phyloP scores from a whole-genome alignment of 148 eudicot genomes.

The Spergularia bocconei region DNA sequence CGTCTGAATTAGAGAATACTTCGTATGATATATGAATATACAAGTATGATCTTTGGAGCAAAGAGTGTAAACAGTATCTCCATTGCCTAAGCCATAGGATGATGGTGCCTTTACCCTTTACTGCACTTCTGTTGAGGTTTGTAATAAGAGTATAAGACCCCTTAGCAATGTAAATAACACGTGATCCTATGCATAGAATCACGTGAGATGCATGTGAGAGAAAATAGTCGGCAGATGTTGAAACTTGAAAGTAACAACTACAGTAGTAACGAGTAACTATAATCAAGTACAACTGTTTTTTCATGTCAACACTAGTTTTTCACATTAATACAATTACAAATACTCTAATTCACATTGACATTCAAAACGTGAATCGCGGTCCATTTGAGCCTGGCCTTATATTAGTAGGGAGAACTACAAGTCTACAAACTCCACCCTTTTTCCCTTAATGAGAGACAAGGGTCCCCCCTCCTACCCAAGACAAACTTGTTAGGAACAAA shows the following conservation, averaged over 20 bases:
- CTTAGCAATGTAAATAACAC: neutral
- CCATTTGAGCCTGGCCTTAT: neutral
- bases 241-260: too few relatives aligned
- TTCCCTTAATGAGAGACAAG: neutral
- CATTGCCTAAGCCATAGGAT: too few relatives aligned
- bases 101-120: too few relatives aligned
- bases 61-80: too few relatives aligned
- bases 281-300: neutral
- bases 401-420: too few relatives aligned
- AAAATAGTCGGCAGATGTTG: slow-evolving; percentile 20
- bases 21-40: too few relatives aligned
- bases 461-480: slow-evolving; percentile 4
- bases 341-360: neutral
- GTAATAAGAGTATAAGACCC: too few relatives aligned
- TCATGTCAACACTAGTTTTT: neutral
- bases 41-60: too few relatives aligned
- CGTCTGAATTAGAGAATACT: too few relatives aligned
- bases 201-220: slow-evolving; percentile 19
- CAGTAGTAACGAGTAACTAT: neutral
- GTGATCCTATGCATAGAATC: slow-evolving; percentile 26
- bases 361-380: neutral
- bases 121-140: too few relatives aligned
- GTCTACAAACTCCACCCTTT: neutral
- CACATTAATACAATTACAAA: too few relatives aligned
- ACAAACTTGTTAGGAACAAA: neutral